Conservation (phyloP, 2,329 filamentous ascomycete genomes). For the Ceratocystis cubensis region DNA sequence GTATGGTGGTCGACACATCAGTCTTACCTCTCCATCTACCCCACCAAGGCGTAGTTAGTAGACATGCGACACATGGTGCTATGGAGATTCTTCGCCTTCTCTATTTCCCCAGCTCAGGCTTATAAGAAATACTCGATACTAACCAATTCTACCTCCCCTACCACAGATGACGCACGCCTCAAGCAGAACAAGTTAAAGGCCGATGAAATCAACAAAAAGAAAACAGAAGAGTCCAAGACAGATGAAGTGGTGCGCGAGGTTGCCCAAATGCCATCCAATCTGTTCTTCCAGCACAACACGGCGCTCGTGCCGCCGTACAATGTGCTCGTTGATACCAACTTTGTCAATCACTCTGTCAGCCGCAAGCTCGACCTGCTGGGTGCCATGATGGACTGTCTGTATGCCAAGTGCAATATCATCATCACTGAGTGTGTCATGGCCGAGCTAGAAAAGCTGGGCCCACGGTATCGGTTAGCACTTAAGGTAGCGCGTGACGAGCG, state of each 20-base stretch:
- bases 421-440: conserved; percentile 69
- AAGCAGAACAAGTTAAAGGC: conserved; percentile 67
- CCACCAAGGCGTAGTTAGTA: background rate
- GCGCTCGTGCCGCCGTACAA: conserved; percentile 72
- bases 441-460: conserved; percentile 79
- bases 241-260: conserved; percentile 61
- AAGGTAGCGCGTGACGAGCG: conserved; percentile 79
- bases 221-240: conserved; percentile 40
- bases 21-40: background rate
- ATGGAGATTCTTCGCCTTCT: background rate
- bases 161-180: conserved; percentile 53
- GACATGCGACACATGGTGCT: background rate
- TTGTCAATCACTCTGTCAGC: conserved; percentile 80
- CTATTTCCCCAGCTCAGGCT: background rate
- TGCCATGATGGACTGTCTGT: conserved; percentile 86
- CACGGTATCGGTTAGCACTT: conserved; percentile 76
- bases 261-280: conserved; percentile 65
- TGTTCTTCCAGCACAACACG: conserved; percentile 85
- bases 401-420: conserved; percentile 78
- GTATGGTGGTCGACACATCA: background rate
- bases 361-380: conserved; percentile 79
- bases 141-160: background rate
- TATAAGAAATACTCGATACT: background rate
- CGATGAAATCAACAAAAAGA: conserved; percentile 45
- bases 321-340: conserved; percentile 78